These are phyloP conservation scores for Rugosomyces carneus DNA, from an alignment of 1,284 basidiomycete genomes.

Conservation along the genomic window DNA sequence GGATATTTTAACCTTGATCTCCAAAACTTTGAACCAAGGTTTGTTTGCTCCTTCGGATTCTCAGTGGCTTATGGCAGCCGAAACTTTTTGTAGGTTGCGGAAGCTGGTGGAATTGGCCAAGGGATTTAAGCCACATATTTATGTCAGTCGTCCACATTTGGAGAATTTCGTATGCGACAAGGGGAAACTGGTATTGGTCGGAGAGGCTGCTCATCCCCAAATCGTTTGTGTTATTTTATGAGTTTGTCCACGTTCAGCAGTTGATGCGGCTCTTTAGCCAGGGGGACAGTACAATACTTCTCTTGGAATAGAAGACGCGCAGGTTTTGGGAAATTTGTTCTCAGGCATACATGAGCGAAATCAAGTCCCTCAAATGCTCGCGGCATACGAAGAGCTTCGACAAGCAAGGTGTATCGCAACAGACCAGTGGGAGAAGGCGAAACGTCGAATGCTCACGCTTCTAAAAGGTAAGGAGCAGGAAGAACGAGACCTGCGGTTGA, in stretches of 20 bases:
- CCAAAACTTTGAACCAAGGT: constrained; percentile 28
- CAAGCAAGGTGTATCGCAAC: constrained; percentile 35
- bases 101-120: constrained; percentile 35
- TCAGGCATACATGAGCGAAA: constrained; percentile 33
- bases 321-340: constrained; percentile 44
- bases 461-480: constrained; percentile 34
- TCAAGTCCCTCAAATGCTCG: constrained; percentile 39
- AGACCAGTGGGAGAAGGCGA: constrained; percentile 33
- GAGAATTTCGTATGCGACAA: constrained; percentile 42
- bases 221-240: constrained; percentile 24
- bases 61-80: neutral
- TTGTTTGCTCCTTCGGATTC: constrained; percentile 15
- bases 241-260: neutral
- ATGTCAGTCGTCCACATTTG: constrained; percentile 30
- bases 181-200: constrained; percentile 41
- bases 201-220: constrained; percentile 48
- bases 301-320: constrained; percentile 46
- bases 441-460: constrained; percentile 33
- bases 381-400: constrained; percentile 44
- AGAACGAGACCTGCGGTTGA: constrained; percentile 32
- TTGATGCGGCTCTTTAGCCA: constrained; percentile 24
- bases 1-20: constrained; percentile 25
- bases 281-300: constrained; percentile 31
- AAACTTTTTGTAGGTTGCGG: constrained; percentile 26
- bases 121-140: constrained; percentile 28